Percentiles rank a stretch among this genome's conserved stretches.
These are phyloP conservation scores for Coniferiporia weirii DNA, from an alignment of 1,284 basidiomycete genomes.

Conservation along the genomic window DNA sequence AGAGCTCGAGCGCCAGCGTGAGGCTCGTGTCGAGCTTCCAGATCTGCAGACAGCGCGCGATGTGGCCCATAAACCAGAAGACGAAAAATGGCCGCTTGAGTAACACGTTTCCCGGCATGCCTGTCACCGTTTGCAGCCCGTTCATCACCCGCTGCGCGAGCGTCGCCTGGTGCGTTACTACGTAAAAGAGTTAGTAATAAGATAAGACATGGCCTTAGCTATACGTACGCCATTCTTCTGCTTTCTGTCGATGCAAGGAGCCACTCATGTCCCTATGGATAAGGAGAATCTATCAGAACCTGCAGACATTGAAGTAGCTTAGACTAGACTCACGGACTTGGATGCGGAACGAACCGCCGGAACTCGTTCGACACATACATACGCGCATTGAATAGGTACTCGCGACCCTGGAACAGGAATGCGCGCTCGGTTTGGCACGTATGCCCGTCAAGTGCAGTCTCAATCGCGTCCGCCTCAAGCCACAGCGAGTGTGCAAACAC, in stretches of 20 bases:
- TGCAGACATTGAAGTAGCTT: not conserved
- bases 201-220: not conserved
- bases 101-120: constrained; percentile 48
- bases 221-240: constrained; percentile 68
- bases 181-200: constrained; percentile 5
- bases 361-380: constrained; percentile 70
- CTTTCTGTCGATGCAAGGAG: constrained; percentile 55
- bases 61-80: constrained; percentile 76
- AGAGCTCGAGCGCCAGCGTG: constrained; percentile 59
- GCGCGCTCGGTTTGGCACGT: constrained; percentile 60
- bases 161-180: constrained; percentile 59
- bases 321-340: constrained; percentile 44
- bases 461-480: constrained; percentile 66
- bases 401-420: constrained; percentile 64
- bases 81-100: constrained; percentile 60
- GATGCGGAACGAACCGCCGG: constrained; percentile 56
- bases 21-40: constrained; percentile 60
- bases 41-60: constrained; percentile 43
- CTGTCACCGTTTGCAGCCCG: constrained; percentile 59
- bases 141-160: constrained; percentile 57
- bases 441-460: constrained; percentile 55
- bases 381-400: constrained; percentile 69
- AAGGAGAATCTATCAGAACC: not conserved
- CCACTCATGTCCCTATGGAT: constrained; percentile 39
- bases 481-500: constrained; percentile 63